Evolutionary conservation across 1,139 yeast species (phyloP).

Genomic region (Kodamaea sp.): DNA sequence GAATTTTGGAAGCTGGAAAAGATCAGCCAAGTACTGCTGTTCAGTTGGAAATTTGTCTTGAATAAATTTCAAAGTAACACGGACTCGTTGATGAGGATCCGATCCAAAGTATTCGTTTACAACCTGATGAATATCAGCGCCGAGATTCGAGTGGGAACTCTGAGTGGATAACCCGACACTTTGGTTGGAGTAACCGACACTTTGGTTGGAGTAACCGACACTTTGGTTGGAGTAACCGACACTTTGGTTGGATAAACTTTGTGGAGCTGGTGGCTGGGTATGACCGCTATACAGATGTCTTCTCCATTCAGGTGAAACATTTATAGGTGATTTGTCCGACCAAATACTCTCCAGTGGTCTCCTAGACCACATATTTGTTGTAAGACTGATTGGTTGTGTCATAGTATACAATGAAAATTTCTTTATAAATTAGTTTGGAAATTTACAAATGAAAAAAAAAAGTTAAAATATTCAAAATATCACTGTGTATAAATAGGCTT

Average conservation of each 20-base stretch:
- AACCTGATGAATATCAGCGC: constrained; percentile 13
- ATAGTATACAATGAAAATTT: constrained; percentile 1
- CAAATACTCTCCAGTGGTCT: constrained; percentile 9
- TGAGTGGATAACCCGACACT: too few relatives aligned
- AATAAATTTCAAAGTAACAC: constrained; percentile 23
- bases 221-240: too few relatives aligned
- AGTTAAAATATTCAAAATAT: too few relatives aligned
- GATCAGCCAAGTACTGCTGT: constrained; percentile 28
- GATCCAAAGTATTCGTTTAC: constrained; percentile 35
- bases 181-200: too few relatives aligned
- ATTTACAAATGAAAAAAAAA: too few relatives aligned
- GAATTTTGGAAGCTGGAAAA: constrained; percentile 40
- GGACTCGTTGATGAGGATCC: constrained; percentile 42
- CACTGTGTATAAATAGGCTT: too few relatives aligned
- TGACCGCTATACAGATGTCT: constrained; percentile 8
- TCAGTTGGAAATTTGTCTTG: constrained; percentile 16
- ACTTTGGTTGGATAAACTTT: constrained; percentile 8
- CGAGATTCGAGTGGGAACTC: background rate
- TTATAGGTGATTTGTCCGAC: constrained; percentile 3
- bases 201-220: too few relatives aligned
- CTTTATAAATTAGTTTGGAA: too few relatives aligned
- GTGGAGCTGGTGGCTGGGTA: background rate
- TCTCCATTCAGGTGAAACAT: constrained; percentile 2
- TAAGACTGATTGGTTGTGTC: constrained; percentile 6
- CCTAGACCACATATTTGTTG: constrained; percentile 7